Conservation (phyloP, 2,329 filamentous ascomycete genomes). For the Fusarium tupiense region DNA sequence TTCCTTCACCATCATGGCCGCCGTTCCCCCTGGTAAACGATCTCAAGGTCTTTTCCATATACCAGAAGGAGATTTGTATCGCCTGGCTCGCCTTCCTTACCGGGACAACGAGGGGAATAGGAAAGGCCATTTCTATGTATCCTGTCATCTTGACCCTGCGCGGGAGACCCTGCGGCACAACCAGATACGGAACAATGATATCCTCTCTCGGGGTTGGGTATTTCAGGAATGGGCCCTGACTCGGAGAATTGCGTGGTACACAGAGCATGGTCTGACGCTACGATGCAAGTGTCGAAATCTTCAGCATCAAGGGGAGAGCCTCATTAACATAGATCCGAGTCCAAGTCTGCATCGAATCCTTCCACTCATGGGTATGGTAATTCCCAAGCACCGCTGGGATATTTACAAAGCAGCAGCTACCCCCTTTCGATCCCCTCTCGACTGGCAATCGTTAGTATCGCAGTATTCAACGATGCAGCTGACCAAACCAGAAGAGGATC, state of each 20-base stretch:
- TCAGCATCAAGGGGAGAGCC: not conserved
- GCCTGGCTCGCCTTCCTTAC: not conserved
- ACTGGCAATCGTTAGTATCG: not conserved
- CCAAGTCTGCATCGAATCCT: not conserved
- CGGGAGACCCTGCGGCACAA: not conserved
- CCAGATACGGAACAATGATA: not conserved
- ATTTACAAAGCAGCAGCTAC: not conserved
- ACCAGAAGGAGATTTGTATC: not conserved
- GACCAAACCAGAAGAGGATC: not conserved
- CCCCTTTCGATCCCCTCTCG: not conserved
- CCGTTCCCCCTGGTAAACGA: rapidly evolving
- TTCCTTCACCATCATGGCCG: not conserved
- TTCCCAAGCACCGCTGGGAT: not conserved
- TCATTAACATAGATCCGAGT: not conserved
- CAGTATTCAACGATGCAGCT: not conserved
- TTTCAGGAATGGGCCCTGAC: not conserved
- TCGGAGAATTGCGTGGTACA: not conserved
- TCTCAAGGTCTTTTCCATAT: not conserved
- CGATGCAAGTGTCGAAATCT: not conserved
- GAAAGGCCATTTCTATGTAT: not conserved
- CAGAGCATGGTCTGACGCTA: not conserved
- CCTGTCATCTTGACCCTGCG: rapidly evolving
- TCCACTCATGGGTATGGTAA: not conserved
- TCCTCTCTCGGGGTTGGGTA: rapidly evolving
- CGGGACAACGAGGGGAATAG: not conserved